phyloP scores from a whole-genome alignment of 2,329 filamentous ascomycete genomes.

The Neurospora sp. region DNA sequence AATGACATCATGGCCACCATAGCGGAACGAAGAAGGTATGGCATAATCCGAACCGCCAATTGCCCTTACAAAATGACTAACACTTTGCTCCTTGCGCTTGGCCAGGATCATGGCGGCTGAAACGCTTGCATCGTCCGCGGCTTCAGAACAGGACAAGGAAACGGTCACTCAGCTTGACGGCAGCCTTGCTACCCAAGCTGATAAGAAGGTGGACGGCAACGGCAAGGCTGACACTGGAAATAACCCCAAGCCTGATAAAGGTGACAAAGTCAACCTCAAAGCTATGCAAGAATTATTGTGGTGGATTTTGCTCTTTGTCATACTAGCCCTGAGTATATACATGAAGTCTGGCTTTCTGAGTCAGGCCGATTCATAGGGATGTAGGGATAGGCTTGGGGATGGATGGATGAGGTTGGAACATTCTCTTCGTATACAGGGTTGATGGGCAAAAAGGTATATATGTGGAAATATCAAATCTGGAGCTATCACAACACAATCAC shows the following conservation, averaged over 20 bases:
- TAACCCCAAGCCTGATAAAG: background rate
- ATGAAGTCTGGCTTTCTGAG: background rate
- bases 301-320: background rate
- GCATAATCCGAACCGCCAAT: background rate
- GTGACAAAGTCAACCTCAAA: background rate
- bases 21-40: background rate
- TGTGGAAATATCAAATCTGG: too few relatives aligned
- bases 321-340: background rate
- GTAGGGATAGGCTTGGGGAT: rapidly evolving
- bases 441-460: background rate
- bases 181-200: background rate
- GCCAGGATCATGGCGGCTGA: background rate
- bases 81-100: background rate
- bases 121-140: background rate
- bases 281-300: background rate
- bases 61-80: background rate
- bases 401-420: background rate
- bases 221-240: background rate
- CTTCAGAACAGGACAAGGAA: background rate
- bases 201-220: background rate
- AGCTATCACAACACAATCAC: too few relatives aligned
- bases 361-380: background rate
- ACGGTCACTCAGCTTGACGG: background rate
- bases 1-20: background rate
- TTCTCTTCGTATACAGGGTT: background rate